phyloP scores from a whole-genome alignment of 2,329 filamentous ascomycete species.

The Alternaria gansuensis region DNA sequence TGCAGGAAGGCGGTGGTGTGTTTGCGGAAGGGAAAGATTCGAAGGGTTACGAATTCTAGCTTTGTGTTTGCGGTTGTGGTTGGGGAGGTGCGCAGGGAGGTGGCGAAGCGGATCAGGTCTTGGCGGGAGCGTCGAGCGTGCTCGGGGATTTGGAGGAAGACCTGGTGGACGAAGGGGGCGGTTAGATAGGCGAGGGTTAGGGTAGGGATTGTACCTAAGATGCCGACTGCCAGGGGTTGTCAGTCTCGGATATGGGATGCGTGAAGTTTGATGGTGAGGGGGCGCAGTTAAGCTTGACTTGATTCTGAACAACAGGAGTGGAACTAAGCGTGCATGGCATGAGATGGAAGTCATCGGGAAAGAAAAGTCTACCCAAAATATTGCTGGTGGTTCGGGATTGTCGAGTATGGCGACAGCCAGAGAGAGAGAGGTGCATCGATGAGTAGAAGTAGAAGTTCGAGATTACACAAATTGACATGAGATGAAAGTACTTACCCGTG shows the following conservation, averaged over 20 bases:
- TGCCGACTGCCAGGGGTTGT: slow-evolving; percentile 33
- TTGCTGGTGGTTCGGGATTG: not conserved
- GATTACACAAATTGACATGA: not conserved
- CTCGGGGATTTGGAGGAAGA: slow-evolving; percentile 47
- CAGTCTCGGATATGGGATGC: not conserved
- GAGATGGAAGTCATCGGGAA: not conserved
- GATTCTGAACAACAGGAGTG: not conserved
- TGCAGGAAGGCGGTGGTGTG: slow-evolving; percentile 41
- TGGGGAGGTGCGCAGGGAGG: slow-evolving; percentile 26
- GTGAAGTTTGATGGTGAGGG: not conserved
- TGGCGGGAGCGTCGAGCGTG: slow-evolving; percentile 37
- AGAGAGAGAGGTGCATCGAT: not conserved
- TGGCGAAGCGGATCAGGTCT: slow-evolving; percentile 40
- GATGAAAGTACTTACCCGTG: slow-evolving; percentile 32
- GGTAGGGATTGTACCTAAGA: slow-evolving; percentile 45
- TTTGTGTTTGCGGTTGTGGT: slow-evolving; percentile 35
- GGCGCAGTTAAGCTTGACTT: not conserved
- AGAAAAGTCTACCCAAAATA: not conserved
- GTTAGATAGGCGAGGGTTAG: slow-evolving; percentile 47
- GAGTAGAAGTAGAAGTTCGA: not conserved
- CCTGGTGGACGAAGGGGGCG: slow-evolving; percentile 48
- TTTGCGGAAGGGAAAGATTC: slow-evolving; percentile 46
- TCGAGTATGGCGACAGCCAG: not conserved
- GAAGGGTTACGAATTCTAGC: slow-evolving; percentile 50
- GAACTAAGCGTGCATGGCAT: not conserved